These are phyloP conservation scores for Raffaelea ambrosiae DNA, from an alignment of 2,329 filamentous ascomycete genomes.

Conservation along the genomic window DNA sequence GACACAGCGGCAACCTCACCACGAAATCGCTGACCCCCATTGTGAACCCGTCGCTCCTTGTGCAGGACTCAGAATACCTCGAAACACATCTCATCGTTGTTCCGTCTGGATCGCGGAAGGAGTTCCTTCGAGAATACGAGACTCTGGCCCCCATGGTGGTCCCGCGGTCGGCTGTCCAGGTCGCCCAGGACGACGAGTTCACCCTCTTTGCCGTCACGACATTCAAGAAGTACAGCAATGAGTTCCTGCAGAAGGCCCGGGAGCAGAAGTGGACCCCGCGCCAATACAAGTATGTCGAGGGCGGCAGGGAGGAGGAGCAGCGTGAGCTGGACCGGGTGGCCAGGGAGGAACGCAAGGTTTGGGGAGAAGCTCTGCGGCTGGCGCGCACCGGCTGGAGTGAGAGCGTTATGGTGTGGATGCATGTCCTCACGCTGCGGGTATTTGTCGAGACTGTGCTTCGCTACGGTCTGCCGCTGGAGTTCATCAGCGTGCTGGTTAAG, in stretches of 20 bases:
- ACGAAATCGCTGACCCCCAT: slow-evolving; percentile 90
- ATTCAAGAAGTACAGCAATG: slow-evolving; percentile 82
- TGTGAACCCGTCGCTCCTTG: slow-evolving; percentile 69
- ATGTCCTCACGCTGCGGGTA: slow-evolving; percentile 81
- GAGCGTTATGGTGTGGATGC: slow-evolving; percentile 91
- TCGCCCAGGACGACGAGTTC: slow-evolving; percentile 85
- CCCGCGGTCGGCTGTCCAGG: slow-evolving; percentile 71
- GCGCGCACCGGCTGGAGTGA: slow-evolving; percentile 93
- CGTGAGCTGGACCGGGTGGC: slow-evolving; percentile 75
- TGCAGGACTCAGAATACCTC: slow-evolving; percentile 91
- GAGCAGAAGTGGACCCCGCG: slow-evolving; percentile 92
- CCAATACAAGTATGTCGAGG: slow-evolving; percentile 88
- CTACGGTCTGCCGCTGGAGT: slow-evolving; percentile 87
- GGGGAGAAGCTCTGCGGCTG: slow-evolving; percentile 82
- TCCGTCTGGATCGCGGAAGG: slow-evolving; percentile 69
- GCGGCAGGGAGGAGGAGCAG: slow-evolving; percentile 80
- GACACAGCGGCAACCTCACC: slow-evolving; percentile 71
- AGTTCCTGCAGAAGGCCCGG: slow-evolving; percentile 86
- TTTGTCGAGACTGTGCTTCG: slow-evolving; percentile 98
- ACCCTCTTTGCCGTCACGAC: slow-evolving; percentile 79
- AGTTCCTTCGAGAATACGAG: slow-evolving; percentile 86
- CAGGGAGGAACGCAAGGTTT: slow-evolving; percentile 82
- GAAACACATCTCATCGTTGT: slow-evolving; percentile 93
- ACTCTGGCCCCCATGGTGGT: slow-evolving; percentile 86
- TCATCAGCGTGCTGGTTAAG: slow-evolving; percentile 76